phyloP scores from a whole-genome alignment of 441 rosid species.

The Omphalea diandra region DNA sequence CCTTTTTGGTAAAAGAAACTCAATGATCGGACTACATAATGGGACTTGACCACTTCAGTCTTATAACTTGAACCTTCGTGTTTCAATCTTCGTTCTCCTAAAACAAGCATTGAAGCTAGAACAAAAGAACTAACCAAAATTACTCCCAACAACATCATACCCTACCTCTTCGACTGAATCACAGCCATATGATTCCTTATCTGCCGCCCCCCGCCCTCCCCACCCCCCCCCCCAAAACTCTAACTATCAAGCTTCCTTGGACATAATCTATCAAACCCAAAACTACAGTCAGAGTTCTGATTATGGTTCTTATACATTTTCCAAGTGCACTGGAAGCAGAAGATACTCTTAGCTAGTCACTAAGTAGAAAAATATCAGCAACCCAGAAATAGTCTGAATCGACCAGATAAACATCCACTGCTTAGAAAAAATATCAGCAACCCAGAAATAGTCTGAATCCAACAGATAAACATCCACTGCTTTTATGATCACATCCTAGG shows the following conservation, averaged over 20 bases:
- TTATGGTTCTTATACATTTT: background rate
- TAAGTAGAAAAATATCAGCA: background rate
- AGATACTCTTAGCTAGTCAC: background rate
- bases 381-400: background rate
- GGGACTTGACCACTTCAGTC: conserved; percentile 18
- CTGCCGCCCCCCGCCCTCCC: background rate
- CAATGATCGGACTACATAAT: conserved; percentile 16
- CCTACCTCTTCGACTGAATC: conserved; percentile 23
- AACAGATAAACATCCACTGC: background rate
- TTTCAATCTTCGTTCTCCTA: conserved; percentile 26
- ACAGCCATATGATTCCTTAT: conserved; percentile 27
- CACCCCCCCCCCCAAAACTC: no score
- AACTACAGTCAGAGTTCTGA: background rate
- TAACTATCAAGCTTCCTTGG: background rate
- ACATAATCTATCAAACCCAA: background rate
- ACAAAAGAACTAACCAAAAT: conserved; percentile 29
- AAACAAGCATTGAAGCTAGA: conserved; percentile 24
- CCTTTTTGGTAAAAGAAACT: conserved; percentile 30
- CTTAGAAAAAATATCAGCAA: background rate
- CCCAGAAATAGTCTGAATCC: background rate
- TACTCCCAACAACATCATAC: conserved; percentile 22
- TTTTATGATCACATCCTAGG: background rate
- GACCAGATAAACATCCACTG: background rate
- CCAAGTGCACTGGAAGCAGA: background rate
- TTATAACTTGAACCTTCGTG: conserved; percentile 19